These are phyloP conservation scores for Metschnikowia dekortorum DNA, from an alignment of 805 yeast species.

Conservation along the genomic window DNA sequence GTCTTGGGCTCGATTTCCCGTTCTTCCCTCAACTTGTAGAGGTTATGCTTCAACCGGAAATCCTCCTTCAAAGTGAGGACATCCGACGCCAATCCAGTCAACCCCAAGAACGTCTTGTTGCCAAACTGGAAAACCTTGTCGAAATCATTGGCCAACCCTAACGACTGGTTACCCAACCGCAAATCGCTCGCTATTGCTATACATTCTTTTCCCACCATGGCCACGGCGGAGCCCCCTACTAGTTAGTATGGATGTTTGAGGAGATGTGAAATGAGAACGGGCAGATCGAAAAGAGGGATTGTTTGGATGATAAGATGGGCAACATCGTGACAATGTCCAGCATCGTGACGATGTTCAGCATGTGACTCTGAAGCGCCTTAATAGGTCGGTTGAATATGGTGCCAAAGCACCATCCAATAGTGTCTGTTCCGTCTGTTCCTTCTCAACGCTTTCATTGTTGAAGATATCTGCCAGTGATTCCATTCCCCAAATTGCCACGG, in stretches of 20 bases:
- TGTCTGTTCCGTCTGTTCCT: too few species aligned
- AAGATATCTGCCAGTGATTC: too few species aligned
- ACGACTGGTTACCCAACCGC: constrained; percentile 88
- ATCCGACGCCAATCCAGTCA: constrained; percentile 94
- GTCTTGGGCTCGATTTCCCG: constrained; percentile 89
- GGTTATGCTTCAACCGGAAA: constrained; percentile 78
- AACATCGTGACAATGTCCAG: too few species aligned
- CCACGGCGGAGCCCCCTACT: constrained; percentile 91
- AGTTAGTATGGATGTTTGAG: constrained; percentile 8
- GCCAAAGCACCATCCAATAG: too few species aligned
- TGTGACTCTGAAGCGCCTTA: too few species aligned
- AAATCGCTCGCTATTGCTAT: constrained; percentile 96
- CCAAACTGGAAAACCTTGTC: constrained; percentile 88
- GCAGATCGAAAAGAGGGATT: too few species aligned
- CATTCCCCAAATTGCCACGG: too few species aligned
- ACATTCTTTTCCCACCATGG: constrained; percentile 98
- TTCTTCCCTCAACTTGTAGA: constrained; percentile 89
- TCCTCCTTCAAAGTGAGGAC: constrained; percentile 79
- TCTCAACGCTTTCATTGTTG: too few species aligned
- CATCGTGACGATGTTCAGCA: too few species aligned
- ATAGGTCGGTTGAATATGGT: too few species aligned
- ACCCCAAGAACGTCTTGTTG: constrained; percentile 75
- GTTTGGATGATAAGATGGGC: too few species aligned
- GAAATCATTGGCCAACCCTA: constrained; percentile 88
- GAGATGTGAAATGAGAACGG: too few species aligned